These are phyloP conservation scores for Hypoxylon sp. DNA, from an alignment of 2,329 filamentous ascomycete genomes.

Conservation along the genomic window DNA sequence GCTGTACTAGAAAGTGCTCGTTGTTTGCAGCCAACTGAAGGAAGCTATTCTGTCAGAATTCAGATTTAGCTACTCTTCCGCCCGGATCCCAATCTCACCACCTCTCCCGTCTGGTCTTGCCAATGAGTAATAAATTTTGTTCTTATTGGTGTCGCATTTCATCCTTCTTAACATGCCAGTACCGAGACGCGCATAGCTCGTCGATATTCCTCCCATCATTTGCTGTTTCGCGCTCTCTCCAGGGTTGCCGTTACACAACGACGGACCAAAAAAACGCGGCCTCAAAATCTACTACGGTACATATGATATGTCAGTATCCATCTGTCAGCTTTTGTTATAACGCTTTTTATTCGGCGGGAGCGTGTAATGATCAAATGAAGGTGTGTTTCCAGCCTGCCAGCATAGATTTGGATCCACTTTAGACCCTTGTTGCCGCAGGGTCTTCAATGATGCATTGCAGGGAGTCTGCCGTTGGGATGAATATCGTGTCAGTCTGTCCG, in stretches of 20 bases:
- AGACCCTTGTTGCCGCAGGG: slow-evolving; percentile 35
- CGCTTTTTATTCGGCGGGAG: slow-evolving; percentile 12
- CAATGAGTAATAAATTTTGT: slow-evolving; percentile 15
- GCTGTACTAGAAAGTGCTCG: slow-evolving; percentile 14
- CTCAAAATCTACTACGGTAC: slow-evolving; percentile 12
- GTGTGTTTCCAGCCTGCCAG: slow-evolving; percentile 39
- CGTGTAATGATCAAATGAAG: slow-evolving; percentile 37
- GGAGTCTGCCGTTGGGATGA: slow-evolving; percentile 20
- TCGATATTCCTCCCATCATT: slow-evolving; percentile 22
- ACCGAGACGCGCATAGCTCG: slow-evolving; percentile 2
- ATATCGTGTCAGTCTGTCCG: not conserved
- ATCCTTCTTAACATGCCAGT: slow-evolving; percentile 14
- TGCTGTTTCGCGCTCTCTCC: slow-evolving; percentile 5
- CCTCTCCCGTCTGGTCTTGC: slow-evolving; percentile 6
- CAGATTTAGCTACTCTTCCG: slow-evolving; percentile 11
- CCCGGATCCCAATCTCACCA: not conserved
- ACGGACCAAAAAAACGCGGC: slow-evolving; percentile 2
- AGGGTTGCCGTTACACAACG: slow-evolving; percentile 12
- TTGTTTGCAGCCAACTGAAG: slow-evolving; percentile 20
- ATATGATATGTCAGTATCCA: slow-evolving; percentile 33
- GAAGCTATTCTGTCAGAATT: slow-evolving; percentile 29
- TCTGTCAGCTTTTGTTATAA: slow-evolving; percentile 20
- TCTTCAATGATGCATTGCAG: slow-evolving; percentile 40
- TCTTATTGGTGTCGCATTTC: slow-evolving; percentile 19
- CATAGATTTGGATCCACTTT: slow-evolving; percentile 32